phyloP scores from a whole-genome alignment of 1,284 basidiomycete species.

The Phellopilus nigrolimitatus region DNA sequence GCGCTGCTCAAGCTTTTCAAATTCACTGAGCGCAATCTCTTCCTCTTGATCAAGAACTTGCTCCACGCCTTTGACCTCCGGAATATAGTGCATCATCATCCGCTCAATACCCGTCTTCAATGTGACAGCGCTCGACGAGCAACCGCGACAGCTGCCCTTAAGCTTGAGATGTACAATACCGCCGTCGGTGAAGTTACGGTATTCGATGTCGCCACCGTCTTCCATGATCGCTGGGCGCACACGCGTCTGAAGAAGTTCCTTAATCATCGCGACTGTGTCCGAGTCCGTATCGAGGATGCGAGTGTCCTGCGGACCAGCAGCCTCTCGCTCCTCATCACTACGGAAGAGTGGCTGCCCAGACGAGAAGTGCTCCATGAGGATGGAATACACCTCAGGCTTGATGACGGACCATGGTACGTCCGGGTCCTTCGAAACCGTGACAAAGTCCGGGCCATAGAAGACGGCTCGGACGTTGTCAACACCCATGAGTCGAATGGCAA shows the following conservation, averaged over 20 bases:
- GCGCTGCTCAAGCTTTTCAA: slow-evolving; percentile 85
- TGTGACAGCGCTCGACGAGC: slow-evolving; percentile 89
- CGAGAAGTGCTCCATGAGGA: slow-evolving; percentile 97
- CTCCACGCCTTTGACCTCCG: slow-evolving; percentile 95
- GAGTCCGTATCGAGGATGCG: slow-evolving; percentile 91
- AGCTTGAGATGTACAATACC: slow-evolving; percentile 72
- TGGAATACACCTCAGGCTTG: slow-evolving; percentile 98
- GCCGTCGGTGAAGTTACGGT: slow-evolving; percentile 66
- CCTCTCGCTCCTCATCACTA: slow-evolving; percentile 68
- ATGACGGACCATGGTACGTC: slow-evolving; percentile 85
- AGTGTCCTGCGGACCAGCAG: slow-evolving; percentile 91
- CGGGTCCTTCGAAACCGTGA: slow-evolving; percentile 91
- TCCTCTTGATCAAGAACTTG: slow-evolving; percentile 96
- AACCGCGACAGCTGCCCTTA: slow-evolving; percentile 96
- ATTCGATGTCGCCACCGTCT: slow-evolving; percentile 89
- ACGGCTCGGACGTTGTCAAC: slow-evolving; percentile 86
- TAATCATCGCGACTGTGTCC: slow-evolving; percentile 99
- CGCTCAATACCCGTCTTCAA: slow-evolving; percentile 95
- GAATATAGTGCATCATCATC: slow-evolving; percentile 99
- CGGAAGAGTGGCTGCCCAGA: slow-evolving; percentile 84
- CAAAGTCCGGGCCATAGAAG: slow-evolving; percentile 98
- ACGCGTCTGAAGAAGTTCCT: slow-evolving; percentile 92
- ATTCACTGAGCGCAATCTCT: slow-evolving; percentile 82
- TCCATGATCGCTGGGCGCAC: slow-evolving; percentile 97
- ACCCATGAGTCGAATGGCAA: slow-evolving; percentile 90